Conservation (phyloP, 2,329 filamentous ascomycete species). For the Cladophialophora carrionii region DNA sequence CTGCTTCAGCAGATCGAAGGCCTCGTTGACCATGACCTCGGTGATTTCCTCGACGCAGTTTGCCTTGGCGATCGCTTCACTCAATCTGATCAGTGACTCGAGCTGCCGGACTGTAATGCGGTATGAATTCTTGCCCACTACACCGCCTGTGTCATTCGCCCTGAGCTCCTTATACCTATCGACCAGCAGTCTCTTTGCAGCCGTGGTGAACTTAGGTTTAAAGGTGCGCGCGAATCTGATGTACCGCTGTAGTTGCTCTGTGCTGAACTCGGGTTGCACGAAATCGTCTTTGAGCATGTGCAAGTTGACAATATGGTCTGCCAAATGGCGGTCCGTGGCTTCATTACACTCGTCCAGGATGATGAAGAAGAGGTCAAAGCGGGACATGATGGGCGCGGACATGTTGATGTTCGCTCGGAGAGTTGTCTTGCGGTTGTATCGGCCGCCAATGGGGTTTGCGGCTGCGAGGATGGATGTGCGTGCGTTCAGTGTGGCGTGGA, state of each 20-base stretch:
- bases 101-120: constrained; percentile 95
- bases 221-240: constrained; percentile 96
- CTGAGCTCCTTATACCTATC: constrained; percentile 94
- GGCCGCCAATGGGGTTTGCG: constrained; percentile 90
- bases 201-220: constrained; percentile 85
- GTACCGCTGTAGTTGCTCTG: constrained; percentile 93
- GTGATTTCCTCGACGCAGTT: constrained; percentile 93
- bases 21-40: constrained; percentile 83
- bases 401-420: constrained; percentile 96
- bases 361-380: constrained; percentile 98
- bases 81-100: constrained; percentile 92
- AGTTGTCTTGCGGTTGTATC: constrained; percentile 96
- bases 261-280: constrained; percentile 89
- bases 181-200: constrained; percentile 82
- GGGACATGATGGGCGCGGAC: constrained; percentile 98
- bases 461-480: constrained; percentile 93
- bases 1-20: constrained; percentile 85
- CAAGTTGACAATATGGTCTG: constrained; percentile 90
- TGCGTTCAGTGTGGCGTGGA: constrained; percentile 95
- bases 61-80: constrained; percentile 96
- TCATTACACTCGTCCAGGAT: constrained; percentile 97
- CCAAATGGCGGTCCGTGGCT: constrained; percentile 82
- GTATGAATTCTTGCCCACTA: constrained; percentile 92
- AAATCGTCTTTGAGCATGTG: constrained; percentile 92
- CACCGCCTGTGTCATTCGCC: constrained; percentile 87